Base-by-base conservation (phyloP, 2,329 filamentous ascomycete species). In the Akanthomyces muscarius region DNA sequence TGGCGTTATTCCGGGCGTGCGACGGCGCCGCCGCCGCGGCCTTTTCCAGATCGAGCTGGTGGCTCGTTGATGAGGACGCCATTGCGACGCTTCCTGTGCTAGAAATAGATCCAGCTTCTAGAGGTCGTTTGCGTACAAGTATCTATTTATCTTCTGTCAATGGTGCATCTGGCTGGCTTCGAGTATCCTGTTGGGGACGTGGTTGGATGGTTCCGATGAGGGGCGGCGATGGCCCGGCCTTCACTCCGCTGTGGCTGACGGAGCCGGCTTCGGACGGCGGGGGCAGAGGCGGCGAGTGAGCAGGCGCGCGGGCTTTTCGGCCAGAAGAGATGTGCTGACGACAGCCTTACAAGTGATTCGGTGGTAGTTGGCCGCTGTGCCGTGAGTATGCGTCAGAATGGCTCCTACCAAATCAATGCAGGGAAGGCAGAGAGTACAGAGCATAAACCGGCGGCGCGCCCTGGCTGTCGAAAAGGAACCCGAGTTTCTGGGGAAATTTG, bases 11-110 rank as follows among this genome's bases (percentile, higher is more conserved):
- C 23, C 21, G 33, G 18, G 33, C 14, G 8, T 30, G 28, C 28
- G 14, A 21, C 21, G 45, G 11, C 28, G 1, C 21, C 21, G 21
- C 21, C 21, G 21, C 21, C 21, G 44, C 30, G 30, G 45, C 51
- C 36, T 55, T 59, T 56, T 59, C 41, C 36, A 59, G 21, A 21
- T 63, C 41, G 38, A 53, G 18, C 25, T 51, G 47, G 36, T 63
- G 48, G 21, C 55, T 59, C n/a, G 23, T 44, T 4, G 55, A 59
- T 10, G 48, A 51, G 45, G 38, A 50, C 6, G 44, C 23, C 60
- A 52, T 52, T 45, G 21, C 7, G 28, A 38, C 33, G 6, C 33
- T 38, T 11, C 6, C 33, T 8, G 7, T 11, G 33, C 33, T 38
- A 1, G 33, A 10, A n/a, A 51, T 25, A 30, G 28, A 30, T 8